Base-by-base conservation (phyloP, 2,329 filamentous ascomycete genomes). In the Alternaria panax region DNA sequence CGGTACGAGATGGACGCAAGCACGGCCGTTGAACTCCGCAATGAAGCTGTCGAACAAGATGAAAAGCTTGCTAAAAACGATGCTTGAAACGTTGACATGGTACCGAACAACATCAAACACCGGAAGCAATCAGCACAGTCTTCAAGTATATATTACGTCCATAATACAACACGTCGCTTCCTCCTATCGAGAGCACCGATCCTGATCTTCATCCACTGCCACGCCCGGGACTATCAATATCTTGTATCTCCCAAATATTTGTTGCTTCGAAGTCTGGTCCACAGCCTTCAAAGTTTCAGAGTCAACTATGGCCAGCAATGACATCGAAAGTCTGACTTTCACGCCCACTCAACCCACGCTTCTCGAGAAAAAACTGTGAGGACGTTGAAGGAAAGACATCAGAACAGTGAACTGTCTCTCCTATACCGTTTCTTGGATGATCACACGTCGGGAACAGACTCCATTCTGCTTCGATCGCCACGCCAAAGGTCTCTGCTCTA, bases 11-110 rank as follows among this genome's bases (percentile, higher is more conserved):
- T 47, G 27, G 27, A 47, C 2, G 43, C 11, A 0, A 20, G 20
- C 0, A 8, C 12, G 3, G 6, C 20, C 0, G 11, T 30, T 2
- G 12, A 47, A 20, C n/a, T 14, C 22, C 7, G 32, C 4, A 30
- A 22, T 0, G n/a, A 30, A 5, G 1, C 18, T 1, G 27, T 32
- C 0, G 20, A 47, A 3, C 2, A 3, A 16, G 27, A 14, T 2
- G 12, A 5, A 4, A 3, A 7, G 14, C 7, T 22, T 14, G 6
- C 5, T 20, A 20, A 22, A 27, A 46, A 6, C 2, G 43, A 2
- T 20, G 1, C 6, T 11, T 46, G 27, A 46, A 7, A 11, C 4
- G 1, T 11, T 14, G 3, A 2, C 14, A 16, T 3, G 2, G 38
- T 38, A n/a, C n/a, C n/a, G n/a, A n/a, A n/a, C n/a, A 1, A 38